A percentile compares a stretch with the other conserved stretches of the same genome.
These are phyloP conservation scores for Neurospora sublineolata DNA, from an alignment of 495 filamentous ascomycete genomes.

Conservation along the genomic window DNA sequence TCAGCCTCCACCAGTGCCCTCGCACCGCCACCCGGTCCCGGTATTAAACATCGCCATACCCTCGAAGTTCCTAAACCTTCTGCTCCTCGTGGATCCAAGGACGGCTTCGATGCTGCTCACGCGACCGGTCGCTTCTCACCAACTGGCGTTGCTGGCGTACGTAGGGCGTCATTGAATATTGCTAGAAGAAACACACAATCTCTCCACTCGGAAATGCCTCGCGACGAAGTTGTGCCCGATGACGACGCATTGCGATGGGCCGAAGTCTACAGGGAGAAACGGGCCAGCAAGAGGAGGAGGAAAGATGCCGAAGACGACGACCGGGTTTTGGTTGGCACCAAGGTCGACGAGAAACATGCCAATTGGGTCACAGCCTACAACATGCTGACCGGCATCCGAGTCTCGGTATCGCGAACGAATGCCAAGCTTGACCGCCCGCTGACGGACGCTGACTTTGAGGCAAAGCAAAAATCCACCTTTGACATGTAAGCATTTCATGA, in stretches of 20 bases:
- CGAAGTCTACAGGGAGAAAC: slow-evolving; percentile 80
- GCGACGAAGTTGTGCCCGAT: slow-evolving; percentile 76
- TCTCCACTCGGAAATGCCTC: slow-evolving; percentile 66
- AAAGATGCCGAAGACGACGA: slow-evolving; percentile 92
- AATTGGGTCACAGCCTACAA: slow-evolving; percentile 99
- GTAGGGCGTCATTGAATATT: slow-evolving; percentile 72
- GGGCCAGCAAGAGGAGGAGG: slow-evolving; percentile 67
- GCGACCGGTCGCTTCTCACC: slow-evolving; percentile 80
- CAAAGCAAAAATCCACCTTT: slow-evolving; percentile 95
- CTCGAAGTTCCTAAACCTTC: slow-evolving; percentile 66
- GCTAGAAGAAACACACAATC: slow-evolving; percentile 73
- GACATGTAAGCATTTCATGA: slow-evolving; percentile 51
- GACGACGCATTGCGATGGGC: slow-evolving; percentile 85
- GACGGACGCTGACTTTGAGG: slow-evolving; percentile 81
- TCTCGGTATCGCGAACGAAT: slow-evolving; percentile 90
- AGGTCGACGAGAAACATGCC: slow-evolving; percentile 92
- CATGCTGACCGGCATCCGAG: slow-evolving; percentile 98
- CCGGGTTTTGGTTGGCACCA: slow-evolving; percentile 88
- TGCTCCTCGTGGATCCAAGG: slow-evolving; percentile 37
- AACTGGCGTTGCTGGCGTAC: slow-evolving; percentile 42
- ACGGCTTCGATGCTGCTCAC: slow-evolving; percentile 52
- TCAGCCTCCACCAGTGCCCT: slow-evolving; percentile 32
- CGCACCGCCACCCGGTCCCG: slow-evolving; percentile 32
- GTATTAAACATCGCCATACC: slow-evolving; percentile 75
- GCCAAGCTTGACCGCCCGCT: slow-evolving; percentile 87